Base-by-base conservation (phyloP, 495 filamentous ascomycete species). In the Aspergillus nidulans region DNA sequence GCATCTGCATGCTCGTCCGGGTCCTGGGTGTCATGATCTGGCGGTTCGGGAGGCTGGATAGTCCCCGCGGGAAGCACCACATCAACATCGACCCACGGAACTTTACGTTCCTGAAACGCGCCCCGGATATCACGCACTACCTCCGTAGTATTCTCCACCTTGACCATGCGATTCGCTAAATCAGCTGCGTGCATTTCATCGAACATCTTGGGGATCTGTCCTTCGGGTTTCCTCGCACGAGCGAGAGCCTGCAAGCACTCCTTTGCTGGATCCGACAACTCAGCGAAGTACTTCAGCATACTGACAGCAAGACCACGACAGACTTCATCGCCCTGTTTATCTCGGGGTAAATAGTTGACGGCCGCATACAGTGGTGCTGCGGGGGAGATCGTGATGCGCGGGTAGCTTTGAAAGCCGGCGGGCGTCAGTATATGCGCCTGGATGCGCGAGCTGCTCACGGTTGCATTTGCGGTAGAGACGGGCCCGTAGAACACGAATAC, bases 341-440 rank as follows among this genome's bases (percentile, higher is more conserved):
- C 92, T 53, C 88, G 85, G 20, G 95, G 89, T n/a, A 99, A 80
- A 65, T 95, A 84, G 65, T 87, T 86, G 65, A 98, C 92, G 26
- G 91, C 91, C 53, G 85, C 83, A 68, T 97, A 98, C 56, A 95
- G 84, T n/a, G 94, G 85, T n/a, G 92, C 95, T 53, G 85, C 92
- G 20, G 92, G 92, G 20, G 94, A 94, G 49, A 97, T 84, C 12
- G 90, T 92, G 58, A 98, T 82, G 60, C 94, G 90, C 55, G 89
- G 84, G 67, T 91, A 97, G 50, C 86, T 89, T 57, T 88, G 84
- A 52, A 92, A 86, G 47, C 94, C 94, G 42, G 90, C 92, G 3
- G 89, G 82, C 50, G 87, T 88, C 75, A 92, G 89, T 69, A 97
- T 79, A 71, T 97, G 91, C 54, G 90, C 83, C 75, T 97, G 92